phyloP scores from a whole-genome alignment of 345 rosid species.

The Linum trigynum region DNA sequence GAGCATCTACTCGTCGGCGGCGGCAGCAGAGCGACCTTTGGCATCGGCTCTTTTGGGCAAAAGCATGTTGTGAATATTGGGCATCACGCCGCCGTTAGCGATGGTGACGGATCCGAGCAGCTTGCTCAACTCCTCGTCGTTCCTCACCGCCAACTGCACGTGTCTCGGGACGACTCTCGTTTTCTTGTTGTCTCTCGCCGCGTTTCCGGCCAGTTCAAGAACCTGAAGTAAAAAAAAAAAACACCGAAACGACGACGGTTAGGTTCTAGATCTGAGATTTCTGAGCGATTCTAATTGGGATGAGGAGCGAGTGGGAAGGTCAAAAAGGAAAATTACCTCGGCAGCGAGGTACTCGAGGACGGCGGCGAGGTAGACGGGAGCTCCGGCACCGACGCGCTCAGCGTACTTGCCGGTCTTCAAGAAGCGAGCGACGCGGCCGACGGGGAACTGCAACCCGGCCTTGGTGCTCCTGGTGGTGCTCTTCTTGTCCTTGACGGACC shows the following conservation, averaged over 20 bases:
- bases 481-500: constrained; percentile 16
- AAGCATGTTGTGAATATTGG: constrained; percentile 19
- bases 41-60: constrained; percentile 8
- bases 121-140: constrained; percentile 23
- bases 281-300: no score
- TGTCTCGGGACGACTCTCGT: constrained; percentile 30
- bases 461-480: constrained; percentile 9
- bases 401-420: constrained; percentile 26
- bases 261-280: neutral
- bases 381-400: constrained; percentile 21
- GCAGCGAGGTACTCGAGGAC: neutral
- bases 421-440: constrained; percentile 19
- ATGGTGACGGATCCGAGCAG: constrained; percentile 20
- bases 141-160: constrained; percentile 10
- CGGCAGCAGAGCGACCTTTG: neutral
- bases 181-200: constrained; percentile 33
- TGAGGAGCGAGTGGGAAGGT: neutral
- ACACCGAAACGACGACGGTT: neutral
- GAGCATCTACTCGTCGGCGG: neutral
- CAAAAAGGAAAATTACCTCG: neutral
- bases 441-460: constrained; percentile 9
- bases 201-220: constrained; percentile 37
- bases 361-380: constrained; percentile 14
- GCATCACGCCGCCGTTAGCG: constrained; percentile 25
- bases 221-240: constrained; percentile 10